These are phyloP conservation scores for Trichosporon coremiiforme DNA, from an alignment of 1,284 basidiomycete genomes.

Conservation along the genomic window DNA sequence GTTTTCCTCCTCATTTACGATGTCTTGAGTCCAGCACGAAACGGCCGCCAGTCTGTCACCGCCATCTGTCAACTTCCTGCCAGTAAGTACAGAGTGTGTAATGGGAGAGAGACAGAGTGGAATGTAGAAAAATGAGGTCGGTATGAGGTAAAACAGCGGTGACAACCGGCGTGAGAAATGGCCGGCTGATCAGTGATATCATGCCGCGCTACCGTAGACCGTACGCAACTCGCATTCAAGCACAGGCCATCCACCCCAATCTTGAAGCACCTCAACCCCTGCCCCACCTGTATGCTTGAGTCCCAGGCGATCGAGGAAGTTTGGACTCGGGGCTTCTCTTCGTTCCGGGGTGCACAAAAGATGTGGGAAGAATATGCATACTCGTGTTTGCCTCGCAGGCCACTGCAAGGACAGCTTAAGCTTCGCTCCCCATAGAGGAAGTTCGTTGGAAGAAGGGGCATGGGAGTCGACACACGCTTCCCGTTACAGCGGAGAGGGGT, in stretches of 20 bases:
- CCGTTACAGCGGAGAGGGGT: no score
- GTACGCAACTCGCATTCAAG: background rate
- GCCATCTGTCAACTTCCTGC: no score
- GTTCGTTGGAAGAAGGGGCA: no score
- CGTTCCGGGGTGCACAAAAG: no score
- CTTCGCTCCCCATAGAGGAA: background rate
- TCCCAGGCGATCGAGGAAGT: no score
- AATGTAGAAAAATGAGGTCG: no score
- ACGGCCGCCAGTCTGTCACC: background rate
- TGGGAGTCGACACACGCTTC: no score
- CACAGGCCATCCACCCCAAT: background rate
- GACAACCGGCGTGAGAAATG: no score
- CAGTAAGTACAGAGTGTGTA: no score
- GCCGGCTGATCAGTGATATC: background rate
- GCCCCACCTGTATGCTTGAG: background rate
- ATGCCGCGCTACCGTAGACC: background rate
- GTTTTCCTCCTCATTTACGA: background rate
- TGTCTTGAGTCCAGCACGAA: background rate
- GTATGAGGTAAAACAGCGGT: no score
- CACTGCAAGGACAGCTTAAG: background rate
- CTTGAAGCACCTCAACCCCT: background rate
- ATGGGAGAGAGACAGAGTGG: no score
- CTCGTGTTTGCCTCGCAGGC: background rate
- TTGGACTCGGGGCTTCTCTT: no score
- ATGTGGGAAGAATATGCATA: background rate